Evolutionary conservation across 2,329 filamentous ascomycete genomes (phyloP), one percentile per base, ranked within the genome.

Genomic region (Bipolaris victoriae): DNA sequence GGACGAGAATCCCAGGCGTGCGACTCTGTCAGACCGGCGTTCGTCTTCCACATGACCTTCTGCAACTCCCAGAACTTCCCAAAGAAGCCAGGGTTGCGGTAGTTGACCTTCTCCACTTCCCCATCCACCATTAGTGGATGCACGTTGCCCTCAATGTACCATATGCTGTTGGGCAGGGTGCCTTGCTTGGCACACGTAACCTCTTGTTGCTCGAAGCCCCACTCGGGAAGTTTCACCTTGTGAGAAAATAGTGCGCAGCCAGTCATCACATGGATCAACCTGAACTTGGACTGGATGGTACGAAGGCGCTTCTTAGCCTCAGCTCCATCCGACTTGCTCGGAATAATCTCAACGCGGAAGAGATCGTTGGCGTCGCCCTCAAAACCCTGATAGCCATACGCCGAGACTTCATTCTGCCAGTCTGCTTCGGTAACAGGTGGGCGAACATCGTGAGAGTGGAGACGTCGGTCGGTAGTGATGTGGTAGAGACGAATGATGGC

Each of bases 1-100:
- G 95, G 95, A 44, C 95, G 90, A 45, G 95, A 98, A 76, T 99
- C 95, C 95, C 96, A 99, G 50, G 93, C 92, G 74, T 99, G 95
- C 16, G 93, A 97, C 72, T 99, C 95, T 24, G 95, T 91, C 47
- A 99, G 86, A 41, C 95, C 95, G 31, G 95, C 95, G 74, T 99
- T 99, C 35, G 95, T 99, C 70, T 86, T 92, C 95, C 95, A 99
- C 95, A 99, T 99, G 63, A 99, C 95, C 78, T 90, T 89, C 75
- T 99, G 93, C 43, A 99, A 84, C 80, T 99, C 95, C 87, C 90
- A 92, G 82, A 99, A 99, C 78, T 99, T 99, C 71, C 91, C 92
- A 61, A 99, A 88, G 86, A 99, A 99, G 26, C 94, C 92, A 13
- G 94, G 95, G 68, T 93, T 89, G 70, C 86, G 87, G 80, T 99